phyloP scores from a whole-genome alignment of 495 filamentous ascomycete species.

The Tirmania nivea region DNA sequence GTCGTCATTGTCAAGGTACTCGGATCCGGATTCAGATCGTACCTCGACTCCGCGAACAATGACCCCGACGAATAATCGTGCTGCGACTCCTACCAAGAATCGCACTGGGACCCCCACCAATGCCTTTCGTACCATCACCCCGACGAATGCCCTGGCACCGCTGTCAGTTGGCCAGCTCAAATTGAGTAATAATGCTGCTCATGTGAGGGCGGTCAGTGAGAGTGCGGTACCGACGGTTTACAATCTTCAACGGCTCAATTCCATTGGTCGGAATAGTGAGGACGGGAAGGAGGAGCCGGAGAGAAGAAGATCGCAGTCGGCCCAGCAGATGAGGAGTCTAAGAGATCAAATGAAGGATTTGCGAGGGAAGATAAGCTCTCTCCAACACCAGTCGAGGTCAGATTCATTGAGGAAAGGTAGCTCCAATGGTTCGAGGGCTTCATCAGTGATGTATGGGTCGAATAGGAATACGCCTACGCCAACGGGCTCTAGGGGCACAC shows the following conservation, averaged over 20 bases:
- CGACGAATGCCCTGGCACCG: slow-evolving; percentile 2
- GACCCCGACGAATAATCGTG: background rate
- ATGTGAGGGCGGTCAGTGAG: slow-evolving; percentile 16
- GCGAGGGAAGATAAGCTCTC: slow-evolving; percentile 68
- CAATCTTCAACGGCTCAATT: background rate
- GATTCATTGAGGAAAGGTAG: background rate
- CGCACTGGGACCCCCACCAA: background rate
- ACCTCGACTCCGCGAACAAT: background rate
- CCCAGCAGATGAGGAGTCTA: slow-evolving; percentile 52
- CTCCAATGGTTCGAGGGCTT: background rate
- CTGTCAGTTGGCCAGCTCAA: slow-evolving; percentile 15
- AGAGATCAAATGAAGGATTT: slow-evolving; percentile 86
- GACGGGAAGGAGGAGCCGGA: slow-evolving; percentile 3
- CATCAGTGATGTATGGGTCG: background rate
- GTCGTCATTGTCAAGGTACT: background rate
- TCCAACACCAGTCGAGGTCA: slow-evolving; percentile 61
- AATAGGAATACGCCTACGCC: background rate
- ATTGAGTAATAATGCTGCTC: background rate
- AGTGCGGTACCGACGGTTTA: slow-evolving; percentile 12
- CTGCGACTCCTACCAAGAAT: background rate
- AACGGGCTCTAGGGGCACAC: background rate
- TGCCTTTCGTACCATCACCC: background rate
- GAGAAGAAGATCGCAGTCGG: slow-evolving; percentile 13
- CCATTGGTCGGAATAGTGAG: slow-evolving; percentile 1
- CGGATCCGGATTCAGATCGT: background rate